phyloP scores from a whole-genome alignment of 768 basidiomycete genomes.

The Hortiboletus campestris region DNA sequence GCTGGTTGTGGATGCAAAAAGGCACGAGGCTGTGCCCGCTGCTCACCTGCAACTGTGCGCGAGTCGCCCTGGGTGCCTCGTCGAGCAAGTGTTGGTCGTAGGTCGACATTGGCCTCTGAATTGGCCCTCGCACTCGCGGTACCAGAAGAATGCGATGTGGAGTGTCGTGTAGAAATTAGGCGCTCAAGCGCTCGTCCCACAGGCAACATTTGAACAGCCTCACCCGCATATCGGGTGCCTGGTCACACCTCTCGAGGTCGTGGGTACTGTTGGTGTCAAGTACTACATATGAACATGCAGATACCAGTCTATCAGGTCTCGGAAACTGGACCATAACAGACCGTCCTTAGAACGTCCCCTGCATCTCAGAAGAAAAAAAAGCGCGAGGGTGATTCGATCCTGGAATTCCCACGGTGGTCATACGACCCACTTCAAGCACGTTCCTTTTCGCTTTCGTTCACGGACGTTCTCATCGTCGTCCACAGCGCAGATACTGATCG shows the following conservation, averaged over 20 bases:
- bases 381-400: background rate
- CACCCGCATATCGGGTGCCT: conserved; percentile 15
- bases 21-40: conserved; percentile 17
- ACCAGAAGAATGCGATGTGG: background rate
- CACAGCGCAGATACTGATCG: background rate
- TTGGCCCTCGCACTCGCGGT: background rate
- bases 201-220: conserved; percentile 23
- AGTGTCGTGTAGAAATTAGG: conserved; percentile 12
- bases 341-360: background rate
- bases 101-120: conserved; percentile 23
- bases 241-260: background rate
- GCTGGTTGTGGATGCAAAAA: background rate
- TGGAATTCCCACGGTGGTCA: conserved; percentile 15
- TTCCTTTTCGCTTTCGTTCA: background rate
- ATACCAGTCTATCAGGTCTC: background rate
- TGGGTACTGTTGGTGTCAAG: background rate
- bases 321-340: too few species aligned
- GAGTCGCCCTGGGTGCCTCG: conserved; percentile 42
- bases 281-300: background rate
- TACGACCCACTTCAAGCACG: too few species aligned
- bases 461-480: background rate
- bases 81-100: conserved; percentile 43
- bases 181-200: conserved; percentile 9
- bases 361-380: background rate
- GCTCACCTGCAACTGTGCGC: conserved; percentile 42